Base-by-base conservation (phyloP, 2,329 filamentous ascomycete species). In the Dactylellina drechsleri region DNA sequence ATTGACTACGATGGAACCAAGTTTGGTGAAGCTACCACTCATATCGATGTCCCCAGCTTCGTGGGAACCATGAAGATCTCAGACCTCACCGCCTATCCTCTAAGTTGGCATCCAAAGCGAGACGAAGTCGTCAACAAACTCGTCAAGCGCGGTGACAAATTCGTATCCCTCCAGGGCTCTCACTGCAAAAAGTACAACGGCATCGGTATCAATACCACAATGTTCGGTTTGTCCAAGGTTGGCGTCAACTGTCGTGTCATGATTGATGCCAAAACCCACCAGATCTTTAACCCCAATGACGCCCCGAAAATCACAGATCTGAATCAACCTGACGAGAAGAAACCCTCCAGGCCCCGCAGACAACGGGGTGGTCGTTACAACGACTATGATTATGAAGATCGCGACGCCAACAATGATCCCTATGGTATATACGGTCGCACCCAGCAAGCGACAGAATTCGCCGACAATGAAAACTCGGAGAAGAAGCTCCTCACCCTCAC, bases 1-100 rank as follows among this genome's bases (percentile, higher is more conserved):
- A 86, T 97, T 26, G 92, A 96, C 79, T 96, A 92, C 76, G 92
- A 97, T 78, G 93, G 93, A 68, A 96, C 96, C 80, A 86, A 87
- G 5, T 96, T 93, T 80, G 93, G 92, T 1, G 89, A 90, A 79
- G 91, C 91, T 15, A 88, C 85, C 58, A 87, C 92, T 79, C 84
- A 87, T 10, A 87, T 89, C 43, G 88, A 93, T 59, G 88, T 97
- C 12, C 82, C 86, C 5, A 85, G 87, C 2, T 97, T 97, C 84
- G 91, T 91, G 72, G 93, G 93, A 0, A 88, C 91, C 13, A 87
- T 90, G 76, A 93, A 92, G 82, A 96, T 97, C 79, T 92, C 90
- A 10, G 92, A 83, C 86, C 0, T 90, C 88, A 74, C 96, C 92
- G 75, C 78, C 45, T 74, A 77, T 80, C 93, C 93, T 0, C 83